phyloP scores from a whole-genome alignment of 2,329 filamentous ascomycete species.

The Colletotrichum euphorbiae region DNA sequence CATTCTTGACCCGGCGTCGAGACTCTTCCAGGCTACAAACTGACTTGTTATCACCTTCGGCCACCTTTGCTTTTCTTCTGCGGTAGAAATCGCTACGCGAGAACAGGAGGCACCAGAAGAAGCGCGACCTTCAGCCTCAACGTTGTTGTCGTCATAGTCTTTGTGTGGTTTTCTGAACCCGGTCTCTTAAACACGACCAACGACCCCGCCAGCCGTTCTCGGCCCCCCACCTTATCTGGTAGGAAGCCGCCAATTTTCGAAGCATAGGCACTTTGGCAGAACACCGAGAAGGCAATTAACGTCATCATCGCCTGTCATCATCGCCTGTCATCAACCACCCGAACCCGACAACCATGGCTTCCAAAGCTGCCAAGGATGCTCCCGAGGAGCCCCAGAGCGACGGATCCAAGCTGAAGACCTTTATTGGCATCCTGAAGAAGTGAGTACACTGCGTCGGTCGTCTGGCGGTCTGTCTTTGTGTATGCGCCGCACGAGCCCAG shows the following conservation, averaged over 20 bases:
- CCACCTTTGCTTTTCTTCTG: not conserved
- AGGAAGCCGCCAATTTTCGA: constrained; percentile 31
- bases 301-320: constrained; percentile 34
- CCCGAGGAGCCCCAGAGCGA: constrained; percentile 73
- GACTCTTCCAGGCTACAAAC: not conserved
- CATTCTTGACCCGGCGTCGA: constrained; percentile 25
- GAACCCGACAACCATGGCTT: constrained; percentile 48
- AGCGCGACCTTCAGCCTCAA: not conserved
- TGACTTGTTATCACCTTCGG: not conserved
- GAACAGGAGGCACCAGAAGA: not conserved
- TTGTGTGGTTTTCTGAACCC: constrained; percentile 10
- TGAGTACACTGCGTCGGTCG: constrained; percentile 58
- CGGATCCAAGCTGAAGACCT: constrained; percentile 88
- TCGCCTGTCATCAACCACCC: not conserved
- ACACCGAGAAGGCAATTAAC: constrained; percentile 9
- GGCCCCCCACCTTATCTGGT: constrained; percentile 38
- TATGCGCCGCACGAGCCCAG: not conserved
- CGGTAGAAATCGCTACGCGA: not conserved
- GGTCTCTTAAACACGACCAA: constrained; percentile 10
- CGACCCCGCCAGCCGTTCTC: constrained; percentile 37
- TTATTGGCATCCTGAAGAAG: constrained; percentile 89
- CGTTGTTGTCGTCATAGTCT: constrained; percentile 3
- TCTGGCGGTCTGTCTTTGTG: constrained; percentile 11
- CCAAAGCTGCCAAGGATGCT: constrained; percentile 50
- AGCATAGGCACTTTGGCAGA: constrained; percentile 25